phyloP scores from a whole-genome alignment of 2,329 filamentous ascomycete genomes.

The Seiridium cupressi region DNA sequence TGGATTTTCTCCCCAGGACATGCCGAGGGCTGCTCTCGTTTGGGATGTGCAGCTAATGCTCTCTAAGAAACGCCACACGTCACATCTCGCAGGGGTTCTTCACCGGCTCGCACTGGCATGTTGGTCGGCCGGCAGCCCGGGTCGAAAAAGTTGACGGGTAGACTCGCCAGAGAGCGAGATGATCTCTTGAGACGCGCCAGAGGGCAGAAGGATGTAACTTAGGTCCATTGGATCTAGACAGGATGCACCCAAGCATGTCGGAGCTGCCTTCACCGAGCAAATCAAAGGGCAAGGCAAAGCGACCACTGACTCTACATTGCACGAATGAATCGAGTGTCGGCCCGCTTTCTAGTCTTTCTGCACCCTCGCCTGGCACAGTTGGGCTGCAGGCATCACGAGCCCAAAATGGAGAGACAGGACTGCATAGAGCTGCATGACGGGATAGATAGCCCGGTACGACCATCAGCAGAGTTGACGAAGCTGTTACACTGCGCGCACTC shows the following conservation, averaged over 20 bases:
- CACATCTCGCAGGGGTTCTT: background rate
- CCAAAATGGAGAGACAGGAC: background rate
- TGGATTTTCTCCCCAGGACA: background rate
- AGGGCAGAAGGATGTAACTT: too few species aligned
- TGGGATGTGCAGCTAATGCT: background rate
- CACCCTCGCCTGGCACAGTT: background rate
- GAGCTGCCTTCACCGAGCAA: background rate
- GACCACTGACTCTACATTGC: background rate
- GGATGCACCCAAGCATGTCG: background rate
- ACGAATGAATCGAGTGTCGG: conserved; percentile 1
- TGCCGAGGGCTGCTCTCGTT: background rate
- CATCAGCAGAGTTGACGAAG: background rate
- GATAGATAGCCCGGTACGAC: background rate
- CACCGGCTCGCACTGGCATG: background rate
- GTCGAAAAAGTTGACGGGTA: background rate
- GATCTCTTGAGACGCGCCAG: too few species aligned
- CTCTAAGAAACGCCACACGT: background rate
- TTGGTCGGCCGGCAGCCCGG: background rate
- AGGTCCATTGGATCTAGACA: too few species aligned
- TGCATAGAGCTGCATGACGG: background rate
- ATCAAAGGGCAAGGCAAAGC: background rate
- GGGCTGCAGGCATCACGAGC: conserved; percentile 5
- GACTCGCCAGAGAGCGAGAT: too few species aligned
- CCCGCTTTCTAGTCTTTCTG: conserved; percentile 1
- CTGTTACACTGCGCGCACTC: background rate